Evolutionary conservation across 2,329 filamentous ascomycete species (phyloP).

Genomic region (Aspergillus texensis): DNA sequence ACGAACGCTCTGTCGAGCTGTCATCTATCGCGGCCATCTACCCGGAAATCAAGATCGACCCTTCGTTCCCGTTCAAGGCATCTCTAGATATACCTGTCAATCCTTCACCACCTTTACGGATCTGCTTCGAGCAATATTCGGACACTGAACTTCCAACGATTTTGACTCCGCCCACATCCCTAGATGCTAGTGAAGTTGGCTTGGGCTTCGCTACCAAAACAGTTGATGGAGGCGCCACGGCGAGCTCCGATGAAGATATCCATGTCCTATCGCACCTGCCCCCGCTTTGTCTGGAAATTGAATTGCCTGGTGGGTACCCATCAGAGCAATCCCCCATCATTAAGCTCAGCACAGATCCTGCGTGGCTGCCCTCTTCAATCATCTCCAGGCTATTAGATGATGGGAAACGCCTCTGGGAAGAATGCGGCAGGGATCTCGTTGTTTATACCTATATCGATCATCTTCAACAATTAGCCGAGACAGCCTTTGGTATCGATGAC

Average conservation of each 20-base stretch:
- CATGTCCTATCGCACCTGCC: conserved; percentile 59
- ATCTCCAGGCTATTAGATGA: conserved; percentile 51
- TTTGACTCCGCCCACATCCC: conserved; percentile 46
- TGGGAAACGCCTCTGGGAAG: conserved; percentile 59
- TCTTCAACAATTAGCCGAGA: conserved; percentile 61
- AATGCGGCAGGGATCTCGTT: conserved; percentile 59
- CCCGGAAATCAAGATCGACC: conserved; percentile 59
- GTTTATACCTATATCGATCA: conserved; percentile 64
- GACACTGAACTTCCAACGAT: conserved; percentile 38
- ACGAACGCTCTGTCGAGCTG: conserved; percentile 64
- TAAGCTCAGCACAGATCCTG: conserved; percentile 50
- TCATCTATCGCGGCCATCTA: conserved; percentile 63
- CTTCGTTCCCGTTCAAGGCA: conserved; percentile 50
- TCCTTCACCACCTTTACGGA: conserved; percentile 55
- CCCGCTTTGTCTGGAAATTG: conserved; percentile 55
- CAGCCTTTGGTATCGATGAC: conserved; percentile 54
- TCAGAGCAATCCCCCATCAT: conserved; percentile 53
- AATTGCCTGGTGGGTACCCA: conserved; percentile 61
- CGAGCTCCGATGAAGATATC: conserved; percentile 37
- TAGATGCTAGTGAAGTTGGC: conserved; percentile 32
- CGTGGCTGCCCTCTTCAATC: conserved; percentile 56
- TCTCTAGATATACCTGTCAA: conserved; percentile 59
- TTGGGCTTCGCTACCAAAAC: conserved; percentile 26
- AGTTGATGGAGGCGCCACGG: conserved; percentile 22
- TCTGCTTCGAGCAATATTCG: conserved; percentile 43